phyloP scores from a whole-genome alignment of 2,329 filamentous ascomycete species.

The Fusarium virguliforme region DNA sequence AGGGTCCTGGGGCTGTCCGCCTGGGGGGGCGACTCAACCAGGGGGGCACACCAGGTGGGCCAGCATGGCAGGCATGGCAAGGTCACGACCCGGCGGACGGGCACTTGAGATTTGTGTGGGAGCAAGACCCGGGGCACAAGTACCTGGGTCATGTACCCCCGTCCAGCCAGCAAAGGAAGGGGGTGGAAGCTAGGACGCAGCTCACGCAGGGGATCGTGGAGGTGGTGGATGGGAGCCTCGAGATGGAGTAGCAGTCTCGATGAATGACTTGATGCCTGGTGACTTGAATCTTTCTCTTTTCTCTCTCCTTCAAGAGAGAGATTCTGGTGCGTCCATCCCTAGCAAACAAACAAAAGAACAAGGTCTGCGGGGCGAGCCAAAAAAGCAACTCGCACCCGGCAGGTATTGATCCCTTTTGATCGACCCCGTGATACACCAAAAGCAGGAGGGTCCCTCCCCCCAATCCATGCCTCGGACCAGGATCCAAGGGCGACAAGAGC shows the following conservation, averaged over 20 bases:
- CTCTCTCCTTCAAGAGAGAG: neutral
- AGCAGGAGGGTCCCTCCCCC: constrained; percentile 7
- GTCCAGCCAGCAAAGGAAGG: constrained; percentile 12
- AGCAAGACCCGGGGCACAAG: constrained; percentile 26
- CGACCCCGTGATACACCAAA: constrained; percentile 43
- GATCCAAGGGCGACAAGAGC: constrained; percentile 20
- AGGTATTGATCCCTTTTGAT: constrained; percentile 34
- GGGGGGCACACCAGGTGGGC: constrained; percentile 8
- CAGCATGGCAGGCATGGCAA: neutral
- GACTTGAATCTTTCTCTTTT: neutral
- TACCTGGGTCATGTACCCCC: constrained; percentile 25
- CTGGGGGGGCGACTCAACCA: constrained; percentile 1
- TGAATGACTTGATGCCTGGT: constrained; percentile 3
- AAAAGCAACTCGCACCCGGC: constrained; percentile 8
- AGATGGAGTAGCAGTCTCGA: neutral
- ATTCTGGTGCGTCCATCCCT: neutral
- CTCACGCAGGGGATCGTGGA: constrained; percentile 38
- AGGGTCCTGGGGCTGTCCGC: constrained; percentile 29
- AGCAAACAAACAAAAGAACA: neutral
- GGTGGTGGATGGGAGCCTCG: constrained; percentile 7
- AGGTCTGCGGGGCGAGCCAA: neutral
- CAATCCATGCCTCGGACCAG: constrained; percentile 8
- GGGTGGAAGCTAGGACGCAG: constrained; percentile 40
- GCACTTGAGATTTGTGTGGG: constrained; percentile 31
- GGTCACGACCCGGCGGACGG: constrained; percentile 19